Conservation (phyloP, 805 yeast species). For the Wickerhamomyces sydowiorum region DNA sequence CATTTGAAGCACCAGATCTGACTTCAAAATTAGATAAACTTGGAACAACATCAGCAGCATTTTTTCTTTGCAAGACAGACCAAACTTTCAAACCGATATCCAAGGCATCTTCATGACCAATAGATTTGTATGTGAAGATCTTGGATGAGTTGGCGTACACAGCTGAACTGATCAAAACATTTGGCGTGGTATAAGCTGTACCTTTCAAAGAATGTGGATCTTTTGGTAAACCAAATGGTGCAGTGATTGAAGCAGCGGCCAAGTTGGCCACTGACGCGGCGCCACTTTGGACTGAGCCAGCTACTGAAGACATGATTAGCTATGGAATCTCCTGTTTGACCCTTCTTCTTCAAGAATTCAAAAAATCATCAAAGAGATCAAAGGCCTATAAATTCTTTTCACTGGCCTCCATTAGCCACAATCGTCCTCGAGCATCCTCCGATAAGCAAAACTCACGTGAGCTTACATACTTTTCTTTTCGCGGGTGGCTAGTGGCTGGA, state of each 20-base stretch:
- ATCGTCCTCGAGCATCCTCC: no score
- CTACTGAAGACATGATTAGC: conserved; percentile 11
- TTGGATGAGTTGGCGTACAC: conserved; percentile 43
- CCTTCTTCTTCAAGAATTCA: no score
- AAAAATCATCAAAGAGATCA: no score
- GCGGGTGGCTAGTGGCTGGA: not conserved
- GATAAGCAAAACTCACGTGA: no score
- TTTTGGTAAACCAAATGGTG: conserved; percentile 59
- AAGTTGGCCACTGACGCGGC: conserved; percentile 20
- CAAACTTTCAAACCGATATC: conserved; percentile 58
- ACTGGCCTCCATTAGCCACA: not conserved
- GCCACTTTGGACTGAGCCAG: conserved; percentile 16
- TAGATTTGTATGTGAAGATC: conserved; percentile 66
- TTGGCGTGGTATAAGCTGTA: conserved; percentile 47
- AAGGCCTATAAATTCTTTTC: no score
- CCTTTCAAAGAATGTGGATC: conserved; percentile 49
- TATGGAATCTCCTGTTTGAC: no score
- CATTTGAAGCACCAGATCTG: conserved; percentile 78
- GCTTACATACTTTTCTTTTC: not conserved
- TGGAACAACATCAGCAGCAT: conserved; percentile 56
- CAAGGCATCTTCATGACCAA: conserved; percentile 54
- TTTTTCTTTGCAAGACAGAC: conserved; percentile 45
- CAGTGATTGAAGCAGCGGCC: conserved; percentile 33
- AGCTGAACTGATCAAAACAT: conserved; percentile 48
- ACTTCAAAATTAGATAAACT: conserved; percentile 55